Base-by-base conservation (phyloP, 768 basidiomycete genomes). In the Suillus alpinus region DNA sequence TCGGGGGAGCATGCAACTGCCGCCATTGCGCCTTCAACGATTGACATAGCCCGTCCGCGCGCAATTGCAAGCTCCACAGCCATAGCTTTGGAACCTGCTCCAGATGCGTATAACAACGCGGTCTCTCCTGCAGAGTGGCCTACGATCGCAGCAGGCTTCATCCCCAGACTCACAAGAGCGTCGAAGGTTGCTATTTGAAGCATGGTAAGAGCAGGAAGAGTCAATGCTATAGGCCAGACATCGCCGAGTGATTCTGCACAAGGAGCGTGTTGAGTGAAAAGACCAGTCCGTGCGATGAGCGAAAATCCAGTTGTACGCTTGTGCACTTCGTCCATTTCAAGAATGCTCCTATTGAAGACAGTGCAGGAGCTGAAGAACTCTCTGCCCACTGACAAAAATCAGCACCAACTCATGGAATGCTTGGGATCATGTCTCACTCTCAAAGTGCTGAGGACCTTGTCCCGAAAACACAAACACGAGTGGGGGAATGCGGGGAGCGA, bases 81-180 rank as follows among this genome's bases (percentile, higher is more conserved):
- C 73, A 79, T 70, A 0, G 69, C 72, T 52, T 75, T 75, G 0
- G 77, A 65, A 2, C 67, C 74, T 3, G 81, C 78, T 20, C 80
- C 79, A 4, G 78, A 79, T 0, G 79, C 75, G 57, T 80, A 80
- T 12, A 81, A 59, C 20, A 81, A 56, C 0, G 77, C 76, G 0
- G 78, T 78, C 62, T 82, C 81, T 16, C 81, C 81, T 13, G 80
- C 78, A 18, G 80, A 81, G 65, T 82, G 80, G 0, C 81, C 81
- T 6, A 82, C 51, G n/a, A 81, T 66, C 6, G 69, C 67, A 46
- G 79, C 73, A 0, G 81, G 79, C 16, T 58, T 61, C 47, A 80
- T 58, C 10, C 77, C 76, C 14, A 80, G 47, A 52, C 71, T 69
- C 2, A 61, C 60, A 1, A 81, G 63, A 2, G 78, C 71, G 51